Evolutionary conservation across 2,329 filamentous ascomycete genomes (phyloP).

Genomic region (Onygenales sp.): DNA sequence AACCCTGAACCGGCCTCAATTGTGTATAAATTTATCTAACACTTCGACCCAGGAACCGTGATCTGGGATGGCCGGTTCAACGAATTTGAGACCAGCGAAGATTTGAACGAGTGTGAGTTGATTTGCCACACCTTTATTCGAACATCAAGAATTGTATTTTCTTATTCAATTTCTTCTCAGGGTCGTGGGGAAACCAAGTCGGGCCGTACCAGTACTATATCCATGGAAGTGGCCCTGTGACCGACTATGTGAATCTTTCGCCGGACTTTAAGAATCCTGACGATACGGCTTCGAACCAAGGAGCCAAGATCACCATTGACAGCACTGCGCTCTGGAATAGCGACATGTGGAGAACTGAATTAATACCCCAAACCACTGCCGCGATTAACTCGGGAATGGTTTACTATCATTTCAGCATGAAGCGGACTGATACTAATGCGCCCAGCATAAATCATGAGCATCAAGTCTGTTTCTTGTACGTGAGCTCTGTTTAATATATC

Average conservation of each 20-base stretch:
- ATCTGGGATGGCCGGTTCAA: constrained; percentile 61
- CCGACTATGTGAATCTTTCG: constrained; percentile 54
- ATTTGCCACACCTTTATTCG: background rate
- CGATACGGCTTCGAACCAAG: constrained; percentile 52
- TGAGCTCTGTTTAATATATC: background rate
- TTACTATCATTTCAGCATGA: constrained; percentile 64
- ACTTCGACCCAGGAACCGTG: constrained; percentile 34
- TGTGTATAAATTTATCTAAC: background rate
- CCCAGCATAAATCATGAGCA: constrained; percentile 57
- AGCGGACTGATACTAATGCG: constrained; percentile 48
- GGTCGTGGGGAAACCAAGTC: constrained; percentile 60
- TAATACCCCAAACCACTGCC: constrained; percentile 61
- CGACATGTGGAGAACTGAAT: constrained; percentile 59
- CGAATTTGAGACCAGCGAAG: constrained; percentile 43
- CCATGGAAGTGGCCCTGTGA: constrained; percentile 50
- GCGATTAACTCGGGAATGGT: constrained; percentile 58
- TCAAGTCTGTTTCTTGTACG: constrained; percentile 49
- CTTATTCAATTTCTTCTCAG: constrained; percentile 13
- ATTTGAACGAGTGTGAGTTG: constrained; percentile 43
- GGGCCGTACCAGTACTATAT: constrained; percentile 69
- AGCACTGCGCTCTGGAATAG: constrained; percentile 9
- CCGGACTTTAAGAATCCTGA: constrained; percentile 55
- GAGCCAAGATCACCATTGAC: constrained; percentile 59
- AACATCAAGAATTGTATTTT: too few relatives aligned
- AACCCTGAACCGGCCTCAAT: background rate